Base-by-base conservation (phyloP, 2,329 filamentous ascomycete species). In the Penicillium oxalicum region DNA sequence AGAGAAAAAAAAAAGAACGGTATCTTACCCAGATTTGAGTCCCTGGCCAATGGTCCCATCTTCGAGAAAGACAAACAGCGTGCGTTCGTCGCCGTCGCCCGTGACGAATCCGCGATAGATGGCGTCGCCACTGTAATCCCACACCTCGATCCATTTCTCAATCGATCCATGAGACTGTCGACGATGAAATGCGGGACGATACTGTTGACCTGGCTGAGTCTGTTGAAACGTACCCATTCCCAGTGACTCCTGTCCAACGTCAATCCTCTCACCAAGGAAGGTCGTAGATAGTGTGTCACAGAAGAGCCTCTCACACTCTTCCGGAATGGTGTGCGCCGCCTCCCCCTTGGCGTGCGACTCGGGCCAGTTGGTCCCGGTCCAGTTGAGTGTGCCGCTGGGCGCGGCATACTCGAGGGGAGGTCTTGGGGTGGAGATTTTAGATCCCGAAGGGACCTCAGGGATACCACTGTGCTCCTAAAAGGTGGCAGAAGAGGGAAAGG, bases 221-320 rank as follows among this genome's bases (percentile, higher is more conserved):
- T 55, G 54, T 59, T 62, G 57, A 56, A 70, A 74, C 83, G 84
- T 82, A 91, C 82, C 84, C 83, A 87, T 83, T 81, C 86, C 85
- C 82, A 86, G 82, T 82, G 88, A 91, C 86, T 82, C 86, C 82
- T 83, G 79, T 77, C 76, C 75, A 71, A 74, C 80, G 79, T 76
- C 72, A 75, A 83, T 84, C 87, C 86, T 84, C 89, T 94, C 90
- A 95, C 88, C 91, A 80, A 86, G 87, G 83, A 96, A 95, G 78
- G 88, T 86, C 77, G 84, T 77, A 77, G 82, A 87, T 84, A 95
- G 88, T 81, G 84, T 86, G 86, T 91, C 89, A 77, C 91, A 95
- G 83, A 95, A 95, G 86, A 95, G 91, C 81, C 91, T 96, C 90
- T 95, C 91, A 95, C 91, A 95, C 88, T 95, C 90, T 90, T 87